phyloP scores from a whole-genome alignment of 2,329 filamentous ascomycete genomes.

The Fusarium sp. region DNA sequence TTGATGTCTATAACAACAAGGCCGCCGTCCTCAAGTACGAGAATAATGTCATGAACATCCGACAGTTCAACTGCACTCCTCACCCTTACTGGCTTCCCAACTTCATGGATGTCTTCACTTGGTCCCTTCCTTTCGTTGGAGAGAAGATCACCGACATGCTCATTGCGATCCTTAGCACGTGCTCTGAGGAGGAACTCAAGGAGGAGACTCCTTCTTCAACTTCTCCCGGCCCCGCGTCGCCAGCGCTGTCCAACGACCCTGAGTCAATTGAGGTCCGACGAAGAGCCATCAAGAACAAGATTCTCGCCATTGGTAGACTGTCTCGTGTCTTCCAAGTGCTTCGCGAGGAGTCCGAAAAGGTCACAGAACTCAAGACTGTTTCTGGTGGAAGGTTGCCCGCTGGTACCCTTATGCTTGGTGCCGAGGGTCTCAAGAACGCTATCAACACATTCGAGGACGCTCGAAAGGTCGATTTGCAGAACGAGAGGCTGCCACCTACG shows the following conservation, averaged over 20 bases:
- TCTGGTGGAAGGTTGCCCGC: conserved; percentile 92
- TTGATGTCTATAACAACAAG: conserved; percentile 99
- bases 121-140: conserved; percentile 97
- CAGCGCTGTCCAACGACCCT: conserved; percentile 76
- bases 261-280: conserved; percentile 95
- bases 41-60: conserved; percentile 99
- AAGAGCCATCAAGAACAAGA: conserved; percentile 99
- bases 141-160: conserved; percentile 99
- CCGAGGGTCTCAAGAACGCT: conserved; percentile 98
- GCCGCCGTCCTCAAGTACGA: conserved; percentile 99
- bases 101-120: conserved; percentile 99
- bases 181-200: conserved; percentile 98
- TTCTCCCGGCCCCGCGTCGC: conserved; percentile 80
- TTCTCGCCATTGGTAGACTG: conserved; percentile 94
- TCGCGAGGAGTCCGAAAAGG: conserved; percentile 95
- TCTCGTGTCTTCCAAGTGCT: conserved; percentile 99
- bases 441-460: conserved; percentile 98
- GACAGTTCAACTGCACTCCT: conserved; percentile 99
- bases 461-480: conserved; percentile 95
- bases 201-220: conserved; percentile 83
- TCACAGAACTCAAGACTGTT: conserved; percentile 97
- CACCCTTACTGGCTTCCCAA: conserved; percentile 99
- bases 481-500: conserved; percentile 92
- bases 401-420: conserved; percentile 96
- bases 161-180: conserved; percentile 97